Conservation (phyloP, 1,139 yeast genomes). For the Hemisphaericaspora subhashii region DNA sequence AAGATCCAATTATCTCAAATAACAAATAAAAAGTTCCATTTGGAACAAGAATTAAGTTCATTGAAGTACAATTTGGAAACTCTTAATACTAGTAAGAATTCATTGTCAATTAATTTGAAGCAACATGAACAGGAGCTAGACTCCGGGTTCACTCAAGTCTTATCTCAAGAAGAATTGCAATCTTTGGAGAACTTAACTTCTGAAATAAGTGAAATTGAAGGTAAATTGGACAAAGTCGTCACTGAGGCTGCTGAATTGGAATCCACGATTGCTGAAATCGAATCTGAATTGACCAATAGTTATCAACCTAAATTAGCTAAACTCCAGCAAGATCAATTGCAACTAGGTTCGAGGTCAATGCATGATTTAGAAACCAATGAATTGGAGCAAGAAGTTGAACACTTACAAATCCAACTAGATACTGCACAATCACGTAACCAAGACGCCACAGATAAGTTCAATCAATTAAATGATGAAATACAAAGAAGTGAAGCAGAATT, state of each 20-base stretch:
- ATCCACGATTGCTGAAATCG: conserved; percentile 47
- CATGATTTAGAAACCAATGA: conserved; percentile 45
- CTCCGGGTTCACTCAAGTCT: conserved; percentile 53
- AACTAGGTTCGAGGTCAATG: conserved; percentile 6
- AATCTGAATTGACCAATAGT: conserved; percentile 60
- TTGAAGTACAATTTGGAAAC: conserved; percentile 21
- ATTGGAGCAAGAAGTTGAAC: conserved; percentile 26
- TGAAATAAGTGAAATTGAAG: conserved; percentile 43
- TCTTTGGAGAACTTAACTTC: conserved; percentile 40
- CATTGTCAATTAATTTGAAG: conserved; percentile 28
- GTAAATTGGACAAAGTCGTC: conserved; percentile 41
- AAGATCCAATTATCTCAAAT: conserved; percentile 42
- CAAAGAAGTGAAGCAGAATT: conserved; percentile 39
- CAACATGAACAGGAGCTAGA: conserved; percentile 53
- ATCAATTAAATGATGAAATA: conserved; percentile 33
- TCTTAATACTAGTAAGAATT: conserved; percentile 24
- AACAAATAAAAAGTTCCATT: conserved; percentile 38
- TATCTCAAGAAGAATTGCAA: conserved; percentile 40
- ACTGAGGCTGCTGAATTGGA: conserved; percentile 51
- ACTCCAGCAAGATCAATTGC: conserved; percentile 9
- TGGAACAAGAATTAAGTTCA: conserved; percentile 43
- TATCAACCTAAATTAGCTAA: conserved; percentile 25
- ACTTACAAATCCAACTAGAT: conserved; percentile 24
- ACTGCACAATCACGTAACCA: conserved; percentile 21
- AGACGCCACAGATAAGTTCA: conserved; percentile 20